A percentile compares a stretch with the other conserved stretches of the same genome.
phyloP scores from a whole-genome alignment of 768 basidiomycete species.

The Trametes cingulata region DNA sequence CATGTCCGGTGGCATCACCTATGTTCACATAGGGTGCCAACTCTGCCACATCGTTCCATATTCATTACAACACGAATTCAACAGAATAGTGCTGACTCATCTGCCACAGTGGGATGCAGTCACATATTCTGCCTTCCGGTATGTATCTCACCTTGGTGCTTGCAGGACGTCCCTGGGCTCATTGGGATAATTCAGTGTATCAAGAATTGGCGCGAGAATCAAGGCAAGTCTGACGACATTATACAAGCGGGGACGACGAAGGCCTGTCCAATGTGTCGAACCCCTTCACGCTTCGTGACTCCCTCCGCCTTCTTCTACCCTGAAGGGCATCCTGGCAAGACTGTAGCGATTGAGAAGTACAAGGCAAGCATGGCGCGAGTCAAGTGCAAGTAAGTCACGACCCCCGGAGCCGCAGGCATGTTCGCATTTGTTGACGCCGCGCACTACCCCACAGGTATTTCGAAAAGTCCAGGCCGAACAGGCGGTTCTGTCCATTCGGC shows the following conservation, averaged over 20 bases:
- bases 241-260: slow-evolving; percentile 63
- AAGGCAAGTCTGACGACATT: slow-evolving; percentile 51
- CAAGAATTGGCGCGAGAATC: slow-evolving; percentile 72
- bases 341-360: slow-evolving; percentile 52
- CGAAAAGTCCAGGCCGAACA: slow-evolving; percentile 45
- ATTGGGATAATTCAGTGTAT: too few species aligned
- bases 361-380: slow-evolving; percentile 73
- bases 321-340: slow-evolving; percentile 54
- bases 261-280: slow-evolving; percentile 78
- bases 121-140: slow-evolving; percentile 80
- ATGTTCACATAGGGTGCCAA: too few species aligned
- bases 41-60: background rate
- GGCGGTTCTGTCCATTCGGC: slow-evolving; percentile 75
- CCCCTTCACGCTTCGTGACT: slow-evolving; percentile 63
- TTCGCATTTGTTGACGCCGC: background rate
- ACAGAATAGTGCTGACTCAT: slow-evolving; percentile 8
- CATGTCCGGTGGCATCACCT: too few species aligned
- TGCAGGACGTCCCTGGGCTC: too few species aligned
- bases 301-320: slow-evolving; percentile 72
- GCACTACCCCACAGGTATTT: slow-evolving; percentile 53
- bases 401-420: too few species aligned
- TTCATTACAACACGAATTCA: background rate
- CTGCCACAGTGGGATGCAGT: slow-evolving; percentile 59
- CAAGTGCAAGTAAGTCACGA: slow-evolving; percentile 57
- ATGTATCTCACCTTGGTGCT: slow-evolving; percentile 25